Evolutionary conservation across 2,329 filamentous ascomycete genomes (phyloP), one percentile per base, ranked within the genome.

Genomic region (Tolypocladium pustulatum): DNA sequence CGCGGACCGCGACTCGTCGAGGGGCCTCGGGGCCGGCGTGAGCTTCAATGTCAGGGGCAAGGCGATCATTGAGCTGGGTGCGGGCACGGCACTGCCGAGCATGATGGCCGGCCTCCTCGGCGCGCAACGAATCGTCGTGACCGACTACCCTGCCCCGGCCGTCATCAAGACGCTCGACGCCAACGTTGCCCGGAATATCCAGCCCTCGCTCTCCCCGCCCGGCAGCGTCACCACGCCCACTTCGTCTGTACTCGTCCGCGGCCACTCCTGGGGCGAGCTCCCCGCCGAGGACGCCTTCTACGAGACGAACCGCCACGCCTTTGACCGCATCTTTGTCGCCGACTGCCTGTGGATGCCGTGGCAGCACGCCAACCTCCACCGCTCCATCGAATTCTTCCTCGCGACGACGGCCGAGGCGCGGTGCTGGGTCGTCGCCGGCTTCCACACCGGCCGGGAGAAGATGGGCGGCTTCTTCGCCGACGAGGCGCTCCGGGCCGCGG

Each of bases 321-420:
- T 85, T 66, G 83, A 83, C 53, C 80, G 85, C 59, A 76, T 91
- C 46, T 72, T 90, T n/a, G 84, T 84, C 0, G 85, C 86, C 61
- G 87, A 91, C 71, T 90, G 87, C 66, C 78, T 89, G 59, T 91
- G 88, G 87, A 89, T 90, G 85, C 81, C 83, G 1, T 81, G 80
- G 75, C 81, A 90, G 74, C 88, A 91, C 70, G 77, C 72, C n/a
- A 87, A 85, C 69, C 77, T 91, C 32, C 79, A 79, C 54, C 71
- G 68, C 49, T 88, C 85, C 30, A 82, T 90, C 67, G 71, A 77
- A 6, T 82, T 84, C 71, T 88, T 90, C 67, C 75, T 90, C 22
- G 37, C 34, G 10, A 70, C 67, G 3, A 64, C 72, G 1, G 40
- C 65, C 9, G 69, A 65, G 20, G 81, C 83, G 2, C 75, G 81